Percentiles rank a stretch among this genome's conserved stretches.
Evolutionary conservation across 2,329 filamentous ascomycete genomes (phyloP).

Genomic region (Trichoderma citrinoviride): DNA sequence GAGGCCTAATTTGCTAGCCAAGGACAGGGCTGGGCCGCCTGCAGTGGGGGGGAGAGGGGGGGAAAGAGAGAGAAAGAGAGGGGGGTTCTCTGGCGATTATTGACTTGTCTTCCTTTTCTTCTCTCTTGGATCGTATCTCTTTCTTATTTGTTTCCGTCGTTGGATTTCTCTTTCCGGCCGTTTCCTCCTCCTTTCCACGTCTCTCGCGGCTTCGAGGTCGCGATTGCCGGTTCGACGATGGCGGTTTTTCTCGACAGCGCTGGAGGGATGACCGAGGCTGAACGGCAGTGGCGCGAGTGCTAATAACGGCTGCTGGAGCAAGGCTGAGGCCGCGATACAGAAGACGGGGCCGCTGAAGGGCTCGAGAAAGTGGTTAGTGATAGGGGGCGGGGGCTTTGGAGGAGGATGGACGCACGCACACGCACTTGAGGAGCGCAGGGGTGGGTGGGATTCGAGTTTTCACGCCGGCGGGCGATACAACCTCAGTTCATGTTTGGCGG

Average conservation of each 20-base stretch:
- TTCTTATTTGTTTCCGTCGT: neutral
- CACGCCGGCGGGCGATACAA: too few relatives aligned
- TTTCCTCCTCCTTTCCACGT: neutral
- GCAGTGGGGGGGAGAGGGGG: slow-evolving; percentile 5
- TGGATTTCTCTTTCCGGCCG: neutral
- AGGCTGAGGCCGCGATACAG: slow-evolving; percentile 19
- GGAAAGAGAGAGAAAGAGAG: neutral
- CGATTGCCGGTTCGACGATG: neutral
- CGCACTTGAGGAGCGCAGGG: neutral
- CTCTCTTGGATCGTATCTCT: neutral
- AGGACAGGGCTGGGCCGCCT: slow-evolving; percentile 21
- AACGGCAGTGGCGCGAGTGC: neutral
- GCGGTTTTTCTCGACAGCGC: neutral
- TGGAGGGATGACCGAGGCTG: neutral
- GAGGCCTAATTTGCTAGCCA: slow-evolving; percentile 24
- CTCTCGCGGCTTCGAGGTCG: neutral
- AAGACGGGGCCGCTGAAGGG: slow-evolving; percentile 20
- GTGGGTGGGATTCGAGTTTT: neutral
- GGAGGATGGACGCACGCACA: slow-evolving; percentile 12
- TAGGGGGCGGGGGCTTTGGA: slow-evolving; percentile 16
- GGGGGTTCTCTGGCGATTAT: neutral
- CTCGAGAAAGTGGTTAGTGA: slow-evolving; percentile 14
- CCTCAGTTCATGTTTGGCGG: neutral
- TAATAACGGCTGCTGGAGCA: neutral
- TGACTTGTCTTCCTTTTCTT: neutral